Base-by-base conservation (phyloP, 805 yeast species). In the Kodamaea kakaduensis region DNA sequence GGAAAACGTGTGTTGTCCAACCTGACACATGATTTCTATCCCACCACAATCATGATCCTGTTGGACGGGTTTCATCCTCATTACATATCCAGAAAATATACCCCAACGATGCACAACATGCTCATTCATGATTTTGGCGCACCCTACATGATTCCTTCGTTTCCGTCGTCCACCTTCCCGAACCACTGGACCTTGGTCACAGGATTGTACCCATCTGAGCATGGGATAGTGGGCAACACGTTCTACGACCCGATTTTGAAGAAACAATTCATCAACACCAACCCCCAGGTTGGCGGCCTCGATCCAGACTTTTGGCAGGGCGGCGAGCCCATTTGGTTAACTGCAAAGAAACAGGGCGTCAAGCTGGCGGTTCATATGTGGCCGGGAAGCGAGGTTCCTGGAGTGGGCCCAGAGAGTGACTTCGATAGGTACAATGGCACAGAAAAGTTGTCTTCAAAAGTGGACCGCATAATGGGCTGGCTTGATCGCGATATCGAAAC, bases 1-100 rank as follows among this genome's bases (percentile, higher is more conserved):
- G 25, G 35, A 32, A 33, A 25, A 10, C 21, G 24, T 6, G 17
- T 53, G 2, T 44, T 66, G 7, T 55, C 64, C 23, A 86, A 86
- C 52, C 83, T 86, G 1, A 81, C 94, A 0, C 78, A 75, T 43
- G 63, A 63, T 3, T 85, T 80, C 56, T 65, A 80, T 48, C 84
- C 93, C n/a, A 78, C 95, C 6, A 89, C 96, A 1, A 60, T 89
- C 1, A 53, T 88, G 30, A 67, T 89, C 1, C 86, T 96, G 0
- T 57, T 90, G 18, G 96, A 86, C 55, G 96, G 96, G 7, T 83
- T 89, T 56, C 95, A 89, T 51, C 97, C 97, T 3, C 90, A 85
- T 50, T 84, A 87, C 53, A 75, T 89, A 9, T 77, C 81, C 2
- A 47, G 71, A 5, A 60, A 66, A 13, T 50, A 69, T 19, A 89